These are phyloP conservation scores for Tricholoma sp. DNA, from an alignment of 768 basidiomycete species.

Conservation along the genomic window DNA sequence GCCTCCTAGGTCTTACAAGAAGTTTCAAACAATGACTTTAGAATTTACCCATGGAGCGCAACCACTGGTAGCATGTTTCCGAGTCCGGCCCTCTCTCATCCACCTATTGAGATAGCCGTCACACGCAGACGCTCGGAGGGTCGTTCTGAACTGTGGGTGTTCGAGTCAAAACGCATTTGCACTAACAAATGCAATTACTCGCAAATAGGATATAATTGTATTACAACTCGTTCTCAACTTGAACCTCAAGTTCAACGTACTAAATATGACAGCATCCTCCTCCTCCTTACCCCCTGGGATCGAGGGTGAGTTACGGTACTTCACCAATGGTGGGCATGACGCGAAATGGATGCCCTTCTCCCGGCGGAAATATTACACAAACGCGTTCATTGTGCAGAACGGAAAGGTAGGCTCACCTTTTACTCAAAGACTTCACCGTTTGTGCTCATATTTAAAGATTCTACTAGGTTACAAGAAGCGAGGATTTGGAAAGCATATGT, in stretches of 20 bases:
- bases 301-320: conserved; percentile 22
- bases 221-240: too few relatives aligned
- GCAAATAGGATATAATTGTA: background rate
- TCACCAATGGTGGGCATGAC: conserved; percentile 35
- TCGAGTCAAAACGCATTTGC: background rate
- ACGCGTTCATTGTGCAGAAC: conserved; percentile 59
- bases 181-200: background rate
- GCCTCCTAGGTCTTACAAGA: background rate
- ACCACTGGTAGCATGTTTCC: too few relatives aligned
- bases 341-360: conserved; percentile 43
- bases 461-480: conserved; percentile 77
- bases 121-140: background rate
- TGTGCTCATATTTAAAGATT: conserved; percentile 35
- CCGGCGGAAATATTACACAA: conserved; percentile 53
- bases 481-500: conserved; percentile 67
- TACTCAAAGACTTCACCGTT: background rate
- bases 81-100: background rate
- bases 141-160: background rate
- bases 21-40: background rate
- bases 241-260: background rate
- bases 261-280: background rate
- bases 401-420: conserved; percentile 34
- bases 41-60: too few relatives aligned
- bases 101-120: background rate
- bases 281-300: conserved; percentile 38